Evolutionary conservation across 805 yeast species (phyloP).

Genomic region (Yarrowia phangngaensis): DNA sequence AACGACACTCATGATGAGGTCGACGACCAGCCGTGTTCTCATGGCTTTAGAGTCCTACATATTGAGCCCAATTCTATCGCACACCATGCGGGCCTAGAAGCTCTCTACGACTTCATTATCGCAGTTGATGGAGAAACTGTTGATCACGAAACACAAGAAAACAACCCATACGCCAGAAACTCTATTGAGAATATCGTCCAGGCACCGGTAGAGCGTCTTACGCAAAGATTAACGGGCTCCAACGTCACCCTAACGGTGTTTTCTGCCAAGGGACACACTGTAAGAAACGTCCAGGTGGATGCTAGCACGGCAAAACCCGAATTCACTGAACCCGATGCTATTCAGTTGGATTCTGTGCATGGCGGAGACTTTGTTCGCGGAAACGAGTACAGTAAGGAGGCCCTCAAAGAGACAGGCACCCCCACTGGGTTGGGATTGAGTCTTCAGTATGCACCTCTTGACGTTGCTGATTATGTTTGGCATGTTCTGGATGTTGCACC

Average conservation of each 20-base stretch:
- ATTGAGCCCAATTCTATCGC: constrained; percentile 49
- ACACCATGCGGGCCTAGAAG: constrained; percentile 57
- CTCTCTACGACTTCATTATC: constrained; percentile 86
- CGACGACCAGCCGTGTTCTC: constrained; percentile 31
- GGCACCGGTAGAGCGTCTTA: constrained; percentile 21
- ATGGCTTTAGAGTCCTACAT: constrained; percentile 58
- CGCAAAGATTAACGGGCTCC: constrained; percentile 1
- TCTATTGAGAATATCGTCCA: constrained; percentile 10
- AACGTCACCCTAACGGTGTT: constrained; percentile 30
- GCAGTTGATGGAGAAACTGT: constrained; percentile 57
- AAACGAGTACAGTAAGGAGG: constrained; percentile 17
- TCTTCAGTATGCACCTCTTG: constrained; percentile 72
- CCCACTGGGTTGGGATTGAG: constrained; percentile 48
- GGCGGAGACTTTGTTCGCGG: constrained; percentile 11
- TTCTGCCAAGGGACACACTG: constrained; percentile 32
- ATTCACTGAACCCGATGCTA: constrained; percentile 9
- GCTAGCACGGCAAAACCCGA: constrained; percentile 28
- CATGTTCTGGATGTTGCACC: constrained; percentile 72
- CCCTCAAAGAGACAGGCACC: constrained; percentile 28
- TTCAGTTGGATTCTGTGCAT: constrained; percentile 42
- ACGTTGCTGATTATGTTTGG: constrained; percentile 79
- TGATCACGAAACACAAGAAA: constrained; percentile 17
- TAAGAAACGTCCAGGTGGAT: constrained; percentile 44
- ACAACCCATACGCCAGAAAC: constrained; percentile 20
- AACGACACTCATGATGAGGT: constrained; percentile 35